These are phyloP conservation scores for Vachellia pachyceras DNA, from an alignment of 306 rosid genomes.

Conservation along the genomic window DNA sequence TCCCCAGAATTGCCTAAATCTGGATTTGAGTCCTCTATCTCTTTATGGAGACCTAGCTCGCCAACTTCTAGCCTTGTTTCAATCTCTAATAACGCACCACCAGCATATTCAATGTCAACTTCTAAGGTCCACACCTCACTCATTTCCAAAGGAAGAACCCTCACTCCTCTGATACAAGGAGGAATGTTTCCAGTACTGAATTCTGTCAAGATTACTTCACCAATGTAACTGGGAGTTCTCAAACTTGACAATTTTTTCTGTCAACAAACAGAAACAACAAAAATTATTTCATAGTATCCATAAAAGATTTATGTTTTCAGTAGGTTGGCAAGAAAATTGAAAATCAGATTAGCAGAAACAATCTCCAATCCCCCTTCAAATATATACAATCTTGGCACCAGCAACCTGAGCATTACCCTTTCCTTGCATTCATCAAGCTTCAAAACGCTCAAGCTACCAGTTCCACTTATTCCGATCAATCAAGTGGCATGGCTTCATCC, in stretches of 20 bases:
- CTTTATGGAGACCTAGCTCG: constrained; percentile 65
- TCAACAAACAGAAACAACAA: constrained; percentile 42
- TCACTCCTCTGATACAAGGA: constrained; percentile 74
- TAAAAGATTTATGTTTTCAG: constrained; percentile 1
- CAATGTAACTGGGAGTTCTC: constrained; percentile 85
- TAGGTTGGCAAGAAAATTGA: not conserved
- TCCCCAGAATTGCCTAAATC: constrained; percentile 57
- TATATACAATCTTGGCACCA: constrained; percentile 25
- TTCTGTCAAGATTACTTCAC: constrained; percentile 79
- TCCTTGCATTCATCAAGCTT: constrained; percentile 9
- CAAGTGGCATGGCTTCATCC: not conserved
- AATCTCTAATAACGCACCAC: constrained; percentile 70
- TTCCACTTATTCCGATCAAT: constrained; percentile 10
- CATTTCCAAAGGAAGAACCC: constrained; percentile 83
- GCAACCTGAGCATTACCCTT: not conserved
- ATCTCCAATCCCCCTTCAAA: not conserved
- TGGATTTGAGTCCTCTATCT: constrained; percentile 48
- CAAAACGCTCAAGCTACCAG: not conserved
- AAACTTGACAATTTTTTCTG: constrained; percentile 70
- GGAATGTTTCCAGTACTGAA: constrained; percentile 77
- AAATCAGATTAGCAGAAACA: constrained; percentile 3
- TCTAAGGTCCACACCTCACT: constrained; percentile 87
- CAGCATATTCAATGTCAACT: constrained; percentile 85
- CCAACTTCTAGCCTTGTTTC: constrained; percentile 86
- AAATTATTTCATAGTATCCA: constrained; percentile 29